Evolutionary conservation across 495 filamentous ascomycete species (phyloP).

Genomic region (Neurospora sp.): DNA sequence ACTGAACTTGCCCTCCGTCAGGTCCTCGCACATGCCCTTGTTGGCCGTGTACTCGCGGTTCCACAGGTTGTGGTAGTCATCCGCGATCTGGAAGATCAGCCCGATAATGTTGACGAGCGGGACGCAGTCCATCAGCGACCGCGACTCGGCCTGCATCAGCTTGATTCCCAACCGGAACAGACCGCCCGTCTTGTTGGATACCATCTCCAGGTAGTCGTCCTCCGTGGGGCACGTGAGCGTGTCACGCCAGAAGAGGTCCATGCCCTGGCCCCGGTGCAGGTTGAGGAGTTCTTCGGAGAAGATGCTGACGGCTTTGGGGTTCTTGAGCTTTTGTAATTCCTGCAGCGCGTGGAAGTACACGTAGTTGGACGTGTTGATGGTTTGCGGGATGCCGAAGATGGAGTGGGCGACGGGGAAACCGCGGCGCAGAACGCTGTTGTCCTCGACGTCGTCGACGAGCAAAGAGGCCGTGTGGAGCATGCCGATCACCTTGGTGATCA

Average conservation of each 20-base stretch:
- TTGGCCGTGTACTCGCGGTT: constrained; percentile 65
- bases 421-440: constrained; percentile 72
- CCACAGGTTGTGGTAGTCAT: constrained; percentile 89
- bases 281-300: constrained; percentile 87
- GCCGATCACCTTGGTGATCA: constrained; percentile 79
- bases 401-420: constrained; percentile 86
- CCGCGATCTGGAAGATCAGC: constrained; percentile 90
- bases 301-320: constrained; percentile 60
- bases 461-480: constrained; percentile 94
- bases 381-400: constrained; percentile 93
- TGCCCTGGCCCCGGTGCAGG: constrained; percentile 90
- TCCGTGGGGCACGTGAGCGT: constrained; percentile 86
- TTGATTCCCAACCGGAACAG: constrained; percentile 91
- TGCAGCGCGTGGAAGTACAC: constrained; percentile 87
- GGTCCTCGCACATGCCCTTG: constrained; percentile 92
- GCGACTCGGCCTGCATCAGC: constrained; percentile 88
- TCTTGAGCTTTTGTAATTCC: constrained; percentile 67
- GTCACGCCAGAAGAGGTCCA: constrained; percentile 97
- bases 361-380: constrained; percentile 96
- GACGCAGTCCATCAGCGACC: constrained; percentile 57
- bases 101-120: constrained; percentile 84
- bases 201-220: constrained; percentile 98
- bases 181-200: constrained; percentile 94
- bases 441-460: constrained; percentile 88
- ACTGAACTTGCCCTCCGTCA: constrained; percentile 97